Conservation (phyloP, 768 basidiomycete species). For the Leccinum incarnatum region DNA sequence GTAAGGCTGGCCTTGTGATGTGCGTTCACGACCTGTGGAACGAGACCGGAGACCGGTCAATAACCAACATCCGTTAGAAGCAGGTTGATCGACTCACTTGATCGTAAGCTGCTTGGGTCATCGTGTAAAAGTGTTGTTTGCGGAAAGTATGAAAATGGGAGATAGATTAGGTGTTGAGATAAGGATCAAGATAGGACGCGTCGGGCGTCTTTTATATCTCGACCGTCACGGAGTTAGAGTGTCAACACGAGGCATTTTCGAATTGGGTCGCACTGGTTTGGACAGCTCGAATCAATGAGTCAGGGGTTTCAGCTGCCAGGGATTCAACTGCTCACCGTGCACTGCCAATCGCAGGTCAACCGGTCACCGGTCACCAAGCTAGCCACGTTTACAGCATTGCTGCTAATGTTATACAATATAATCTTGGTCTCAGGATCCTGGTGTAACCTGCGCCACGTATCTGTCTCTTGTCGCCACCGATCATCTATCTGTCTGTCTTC, state of each 20-base stretch:
- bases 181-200: constrained; percentile 8
- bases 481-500: not conserved
- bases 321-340: not conserved
- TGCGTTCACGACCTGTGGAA: constrained; percentile 41
- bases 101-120: constrained; percentile 17
- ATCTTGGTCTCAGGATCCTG: not conserved
- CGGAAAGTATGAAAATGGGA: not conserved
- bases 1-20: constrained; percentile 58
- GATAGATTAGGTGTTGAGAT: not conserved
- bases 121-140: constrained; percentile 5
- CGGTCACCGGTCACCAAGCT: not conserved
- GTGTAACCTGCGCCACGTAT: not conserved
- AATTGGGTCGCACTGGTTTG: constrained; percentile 7
- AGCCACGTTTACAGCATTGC: not conserved
- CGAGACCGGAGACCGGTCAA: not conserved
- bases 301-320: not conserved
- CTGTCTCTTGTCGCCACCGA: not conserved
- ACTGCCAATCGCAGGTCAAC: not conserved
- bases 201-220: constrained; percentile 15
- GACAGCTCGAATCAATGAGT: not conserved
- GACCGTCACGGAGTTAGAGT: too few species aligned
- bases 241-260: not conserved
- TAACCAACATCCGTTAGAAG: not conserved
- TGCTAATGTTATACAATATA: not conserved
- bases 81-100: constrained; percentile 14